These are phyloP conservation scores for Xylaria digitata DNA, from an alignment of 2,329 filamentous ascomycete species.

Conservation along the genomic window DNA sequence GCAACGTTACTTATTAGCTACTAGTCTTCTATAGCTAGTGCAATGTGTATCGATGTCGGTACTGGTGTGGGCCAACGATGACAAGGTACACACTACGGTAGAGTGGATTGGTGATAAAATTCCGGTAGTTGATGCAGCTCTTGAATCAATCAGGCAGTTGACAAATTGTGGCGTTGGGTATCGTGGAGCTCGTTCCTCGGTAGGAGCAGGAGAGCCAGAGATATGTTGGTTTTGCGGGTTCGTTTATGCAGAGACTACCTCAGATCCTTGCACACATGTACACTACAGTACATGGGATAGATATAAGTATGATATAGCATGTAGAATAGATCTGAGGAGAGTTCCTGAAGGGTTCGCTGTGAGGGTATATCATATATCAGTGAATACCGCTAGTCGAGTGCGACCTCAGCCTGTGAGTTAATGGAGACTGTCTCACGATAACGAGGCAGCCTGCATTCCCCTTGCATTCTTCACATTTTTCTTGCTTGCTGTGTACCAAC, in stretches of 20 bases:
- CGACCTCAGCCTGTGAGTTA: slow-evolving; percentile 1
- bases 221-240: slow-evolving; percentile 15
- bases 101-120: slow-evolving; percentile 11
- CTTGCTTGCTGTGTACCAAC: neutral
- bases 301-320: neutral
- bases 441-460: neutral
- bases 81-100: neutral
- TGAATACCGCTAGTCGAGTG: slow-evolving; percentile 1
- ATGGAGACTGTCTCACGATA: slow-evolving; percentile 13
- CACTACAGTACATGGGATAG: neutral
- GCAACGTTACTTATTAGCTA: slow-evolving; percentile 43
- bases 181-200: slow-evolving; percentile 19
- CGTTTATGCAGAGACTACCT: slow-evolving; percentile 15
- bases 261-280: slow-evolving; percentile 5
- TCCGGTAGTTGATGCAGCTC: slow-evolving; percentile 35
- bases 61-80: slow-evolving; percentile 5
- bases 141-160: slow-evolving; percentile 37
- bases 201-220: neutral
- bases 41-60: neutral
- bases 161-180: slow-evolving; percentile 34
- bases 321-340: neutral
- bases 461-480: neutral
- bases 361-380: too few species aligned
- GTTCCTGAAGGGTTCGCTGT: too few species aligned
- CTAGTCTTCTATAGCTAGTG: neutral